A percentile compares a stretch with the other conserved stretches of the same genome.
Evolutionary conservation across 495 filamentous ascomycete genomes (phyloP).

Genomic region (Hypomontagnella submonticulosa): DNA sequence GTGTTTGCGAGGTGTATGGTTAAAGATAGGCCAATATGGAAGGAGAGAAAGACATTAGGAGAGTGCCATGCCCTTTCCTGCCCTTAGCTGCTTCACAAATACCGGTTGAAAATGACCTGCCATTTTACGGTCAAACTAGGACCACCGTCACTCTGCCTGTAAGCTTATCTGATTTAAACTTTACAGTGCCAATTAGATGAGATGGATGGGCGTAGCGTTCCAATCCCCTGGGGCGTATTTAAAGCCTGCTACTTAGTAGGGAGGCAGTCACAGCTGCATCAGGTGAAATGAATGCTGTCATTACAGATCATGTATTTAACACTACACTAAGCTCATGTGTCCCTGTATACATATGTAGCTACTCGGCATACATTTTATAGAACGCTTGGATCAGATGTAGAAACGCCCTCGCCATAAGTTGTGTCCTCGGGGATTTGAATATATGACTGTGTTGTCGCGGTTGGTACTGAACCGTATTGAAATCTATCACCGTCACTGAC

Average conservation of each 20-base stretch:
- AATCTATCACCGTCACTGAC: not conserved
- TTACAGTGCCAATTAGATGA: not conserved
- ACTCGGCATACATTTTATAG: slow-evolving; percentile 1
- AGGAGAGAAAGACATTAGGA: no score
- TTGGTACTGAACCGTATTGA: not conserved
- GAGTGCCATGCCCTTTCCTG: no score
- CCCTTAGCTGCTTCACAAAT: no score
- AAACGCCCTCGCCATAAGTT: not conserved
- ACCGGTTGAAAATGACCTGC: not conserved
- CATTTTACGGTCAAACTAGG: not conserved
- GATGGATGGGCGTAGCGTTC: no score
- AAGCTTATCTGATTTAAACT: not conserved
- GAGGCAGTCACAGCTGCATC: not conserved
- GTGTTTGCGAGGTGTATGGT: no score
- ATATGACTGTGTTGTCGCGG: not conserved
- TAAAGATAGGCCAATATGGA: no score
- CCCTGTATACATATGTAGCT: not conserved
- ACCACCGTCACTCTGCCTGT: not conserved
- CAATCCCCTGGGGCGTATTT: no score
- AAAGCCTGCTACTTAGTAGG: no score
- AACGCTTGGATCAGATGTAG: slow-evolving; percentile 1
- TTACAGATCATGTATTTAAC: not conserved
- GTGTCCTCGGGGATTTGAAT: slow-evolving; percentile 51
- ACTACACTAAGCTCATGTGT: not conserved
- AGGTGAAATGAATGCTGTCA: not conserved